Base-by-base conservation (phyloP, 2,329 filamentous ascomycete species). In the Blastomyces silverae region DNA sequence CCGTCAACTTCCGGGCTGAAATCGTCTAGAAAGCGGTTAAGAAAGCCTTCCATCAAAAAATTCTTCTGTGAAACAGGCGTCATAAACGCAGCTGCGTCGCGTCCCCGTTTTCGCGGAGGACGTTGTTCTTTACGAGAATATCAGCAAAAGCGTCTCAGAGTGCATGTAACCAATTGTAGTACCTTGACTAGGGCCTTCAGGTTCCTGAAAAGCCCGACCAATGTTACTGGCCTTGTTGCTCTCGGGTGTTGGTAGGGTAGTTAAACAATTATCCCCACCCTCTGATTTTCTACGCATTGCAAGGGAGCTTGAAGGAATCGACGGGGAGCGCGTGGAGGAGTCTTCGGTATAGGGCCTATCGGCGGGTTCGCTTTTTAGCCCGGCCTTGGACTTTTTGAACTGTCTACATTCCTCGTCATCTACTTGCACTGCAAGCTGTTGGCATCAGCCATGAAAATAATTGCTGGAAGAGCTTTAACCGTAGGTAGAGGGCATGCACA, bases 21-120 rank as follows among this genome's bases (percentile, higher is more conserved):
- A 5, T 75, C 76, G 63, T 78, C 76, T 8, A 78, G 71, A 42
- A 78, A 78, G 4, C 75, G 75, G 61, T 75, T 73, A 15, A 78
- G 72, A 62, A 76, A 77, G 7, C 74, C 69, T 65, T 77, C 76
- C 1, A 76, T 42, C 6, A 62, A 20, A 46, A 58, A 58, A 56
- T 60, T 42, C 3, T 37, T 58, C 13, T 42, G 39, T 17, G 64
- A 64, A 42, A 64, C 37, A 3, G 42, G 6, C 2, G 39, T 61
- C 42, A 61, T 61, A 22, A 48, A 37, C 3, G 42, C 3, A 17
- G 42, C 48, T 48, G 25, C 6, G 17, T 20, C 5, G 4, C 39
- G 58, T 34, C 13, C 25, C 44, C 58, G 22, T 48, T 61, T 61
- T 48, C 17, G 58, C 44, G 58, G 31, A 31, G 15, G 10, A 25